Evolutionary conservation across 2,329 filamentous ascomycete species (phyloP), one percentile per base, ranked within the genome.

Genomic region (Beauveria sp.): DNA sequence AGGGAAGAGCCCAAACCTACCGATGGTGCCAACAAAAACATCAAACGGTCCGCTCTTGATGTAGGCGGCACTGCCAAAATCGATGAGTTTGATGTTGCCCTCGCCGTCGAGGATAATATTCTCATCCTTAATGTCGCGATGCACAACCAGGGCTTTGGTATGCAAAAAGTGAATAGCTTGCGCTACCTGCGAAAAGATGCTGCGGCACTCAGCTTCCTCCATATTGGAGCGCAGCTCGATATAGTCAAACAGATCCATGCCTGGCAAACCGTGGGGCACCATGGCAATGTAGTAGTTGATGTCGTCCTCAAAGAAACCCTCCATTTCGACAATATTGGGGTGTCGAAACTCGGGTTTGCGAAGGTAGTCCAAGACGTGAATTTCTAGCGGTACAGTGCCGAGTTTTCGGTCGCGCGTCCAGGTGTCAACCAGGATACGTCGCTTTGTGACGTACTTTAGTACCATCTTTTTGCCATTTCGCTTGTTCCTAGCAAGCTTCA

Each of bases 231-330:
- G 88, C 59, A 99, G 82, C 74, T 99, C 95, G 66, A 99, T 99
- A 73, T 99, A 99, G 75, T 99, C 95, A 70, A 99, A 99, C 2
- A 99, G 82, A 73, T 99, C 95, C 93, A 99, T 98, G 14, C 95
- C 95, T 0, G 95, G 95, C 43, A 97, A 80, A 1, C 95, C 95
- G 69, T 98, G 95, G 0, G 95, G 95, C 16, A 90, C 82, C 91
- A 98, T 99, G 73, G 98, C 95, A 67, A 99, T 99, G 74, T 99
- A 99, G 76, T 99, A 99, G 71, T 99, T 98, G 68, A 87, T 80
- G 65, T 91, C 87, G 67, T 96, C 91, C 72, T 89, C 86, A 67
- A 89, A 89, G 71, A 89, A 89, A 64, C 86, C 85, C 63, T 86
- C 81, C 86, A 89, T 89, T 72, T 89, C 86, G 18, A 89, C 84